A percentile compares a stretch with the other conserved stretches of the same genome.
Evolutionary conservation across 2,329 filamentous ascomycete species (phyloP).

Genomic region (Xylariaceae sp.): DNA sequence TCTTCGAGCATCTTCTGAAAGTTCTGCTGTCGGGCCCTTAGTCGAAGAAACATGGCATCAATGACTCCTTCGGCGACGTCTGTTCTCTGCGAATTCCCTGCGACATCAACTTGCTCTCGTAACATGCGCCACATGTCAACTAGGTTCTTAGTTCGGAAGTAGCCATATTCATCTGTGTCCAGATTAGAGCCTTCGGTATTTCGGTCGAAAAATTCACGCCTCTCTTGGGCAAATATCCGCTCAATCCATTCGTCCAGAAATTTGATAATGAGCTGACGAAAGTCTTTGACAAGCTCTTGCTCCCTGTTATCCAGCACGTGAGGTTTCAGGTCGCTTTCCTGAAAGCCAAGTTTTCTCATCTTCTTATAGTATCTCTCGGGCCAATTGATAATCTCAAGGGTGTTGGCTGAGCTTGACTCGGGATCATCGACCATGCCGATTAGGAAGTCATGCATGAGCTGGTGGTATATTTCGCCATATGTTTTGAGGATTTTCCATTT

Average conservation of each 20-base stretch:
- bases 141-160: slow-evolving; percentile 86
- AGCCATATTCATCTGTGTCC: slow-evolving; percentile 83
- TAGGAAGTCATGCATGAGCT: slow-evolving; percentile 92
- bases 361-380: slow-evolving; percentile 94
- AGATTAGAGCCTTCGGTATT: slow-evolving; percentile 71
- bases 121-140: slow-evolving; percentile 98
- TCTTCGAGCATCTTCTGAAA: slow-evolving; percentile 89
- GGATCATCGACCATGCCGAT: slow-evolving; percentile 79
- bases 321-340: slow-evolving; percentile 71
- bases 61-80: slow-evolving; percentile 95
- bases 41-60: slow-evolving; percentile 88
- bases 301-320: slow-evolving; percentile 90
- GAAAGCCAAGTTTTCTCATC: slow-evolving; percentile 85
- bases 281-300: slow-evolving; percentile 86
- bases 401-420: slow-evolving; percentile 79
- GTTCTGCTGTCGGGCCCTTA: slow-evolving; percentile 76
- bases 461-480: slow-evolving; percentile 88
- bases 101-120: slow-evolving; percentile 84
- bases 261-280: slow-evolving; percentile 90
- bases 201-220: slow-evolving; percentile 75
- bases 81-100: slow-evolving; percentile 76
- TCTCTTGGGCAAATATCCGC: slow-evolving; percentile 80
- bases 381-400: slow-evolving; percentile 91
- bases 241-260: slow-evolving; percentile 98
- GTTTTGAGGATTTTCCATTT: slow-evolving; percentile 95